phyloP scores from a whole-genome alignment of 1,284 basidiomycete species.

The Wolfiporia cocos region DNA sequence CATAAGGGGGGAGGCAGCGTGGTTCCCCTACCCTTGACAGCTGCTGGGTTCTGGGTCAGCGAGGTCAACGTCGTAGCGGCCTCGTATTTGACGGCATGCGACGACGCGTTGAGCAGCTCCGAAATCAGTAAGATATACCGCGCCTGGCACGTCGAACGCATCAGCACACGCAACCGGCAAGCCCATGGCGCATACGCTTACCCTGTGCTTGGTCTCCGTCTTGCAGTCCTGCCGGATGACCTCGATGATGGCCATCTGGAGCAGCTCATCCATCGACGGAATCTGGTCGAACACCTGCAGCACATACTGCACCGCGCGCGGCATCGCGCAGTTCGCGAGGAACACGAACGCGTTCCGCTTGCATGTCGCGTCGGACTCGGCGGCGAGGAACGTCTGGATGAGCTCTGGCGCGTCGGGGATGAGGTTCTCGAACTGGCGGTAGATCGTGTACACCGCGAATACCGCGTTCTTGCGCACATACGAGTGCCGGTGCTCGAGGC shows the following conservation, averaged over 20 bases:
- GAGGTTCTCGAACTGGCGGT: conserved; percentile 89
- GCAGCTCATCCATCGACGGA: conserved; percentile 80
- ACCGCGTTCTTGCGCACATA: conserved; percentile 99
- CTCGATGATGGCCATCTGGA: conserved; percentile 97
- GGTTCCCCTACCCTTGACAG: conserved; percentile 74
- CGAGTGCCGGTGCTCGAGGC: conserved; percentile 96
- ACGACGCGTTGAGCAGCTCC: conserved; percentile 88
- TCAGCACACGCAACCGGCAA: neutral
- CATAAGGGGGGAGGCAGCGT: neutral
- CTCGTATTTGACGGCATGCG: conserved; percentile 97
- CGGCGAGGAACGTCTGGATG: conserved; percentile 95
- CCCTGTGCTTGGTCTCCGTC: conserved; percentile 74
- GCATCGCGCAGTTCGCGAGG: conserved; percentile 84
- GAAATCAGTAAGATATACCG: conserved; percentile 94
- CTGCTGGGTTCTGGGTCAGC: conserved; percentile 93
- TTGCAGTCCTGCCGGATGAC: conserved; percentile 91
- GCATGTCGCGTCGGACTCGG: conserved; percentile 94
- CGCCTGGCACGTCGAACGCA: conserved; percentile 38
- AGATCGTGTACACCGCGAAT: conserved; percentile 93
- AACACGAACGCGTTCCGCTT: conserved; percentile 98
- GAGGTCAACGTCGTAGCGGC: conserved; percentile 94
- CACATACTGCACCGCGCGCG: conserved; percentile 91
- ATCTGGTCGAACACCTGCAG: conserved; percentile 84
- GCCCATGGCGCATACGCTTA: conserved; percentile 30
- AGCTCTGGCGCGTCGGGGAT: conserved; percentile 97